Base-by-base conservation (phyloP, 163 green algal species). In the Chlamydomonas reinhardtii region DNA sequence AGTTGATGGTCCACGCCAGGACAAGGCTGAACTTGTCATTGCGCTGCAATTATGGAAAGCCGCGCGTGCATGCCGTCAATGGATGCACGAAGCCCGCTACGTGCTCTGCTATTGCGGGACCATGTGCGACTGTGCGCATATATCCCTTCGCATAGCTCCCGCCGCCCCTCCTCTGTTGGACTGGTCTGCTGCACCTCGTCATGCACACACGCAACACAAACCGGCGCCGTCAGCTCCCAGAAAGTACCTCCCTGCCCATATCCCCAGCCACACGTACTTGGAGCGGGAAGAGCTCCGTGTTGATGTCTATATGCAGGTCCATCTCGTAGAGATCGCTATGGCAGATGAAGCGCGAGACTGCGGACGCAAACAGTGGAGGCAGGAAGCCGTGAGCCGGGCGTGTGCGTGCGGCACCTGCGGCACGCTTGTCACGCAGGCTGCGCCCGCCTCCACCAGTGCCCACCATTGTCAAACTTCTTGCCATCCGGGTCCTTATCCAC, bases 381-480 rank as follows among this genome's bases (percentile, higher is more conserved):
- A 64, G 56, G 9, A 64, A 12, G 56, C 56, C 9, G 56, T 29
- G 59, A 65, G 59, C 59, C n/a, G 59, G n/a, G 59, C 20, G 59
- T 19, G 17, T 64, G 56, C 9, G 9, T 22, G 56, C 39, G 39
- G 48, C 48, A 19, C 48, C 48, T 56, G 48, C 11, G 12, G 19
- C 48, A 56, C 48, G 1, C 14, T 56, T 19, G 1, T 14, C 48
- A 54, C 8, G 43, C 48, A 56, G 19, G 14, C 5, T 14, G 5
- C 14, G 5, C 48, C 48, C 48, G 14, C 48, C 48, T 14, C 6
- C 17, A 56, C 48, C 48, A 17, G 48, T 17, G 48, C 48, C 48
- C 74, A 98, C 97, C 97, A 94, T 96, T 98, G 87, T 99, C 97
- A 84, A 99, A 99, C 74, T 98, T 98, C 91, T 99, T 99, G 76